Evolutionary conservation across 106 monocot species (phyloP).

Genomic region (Dendrobium chrysotoxum): DNA sequence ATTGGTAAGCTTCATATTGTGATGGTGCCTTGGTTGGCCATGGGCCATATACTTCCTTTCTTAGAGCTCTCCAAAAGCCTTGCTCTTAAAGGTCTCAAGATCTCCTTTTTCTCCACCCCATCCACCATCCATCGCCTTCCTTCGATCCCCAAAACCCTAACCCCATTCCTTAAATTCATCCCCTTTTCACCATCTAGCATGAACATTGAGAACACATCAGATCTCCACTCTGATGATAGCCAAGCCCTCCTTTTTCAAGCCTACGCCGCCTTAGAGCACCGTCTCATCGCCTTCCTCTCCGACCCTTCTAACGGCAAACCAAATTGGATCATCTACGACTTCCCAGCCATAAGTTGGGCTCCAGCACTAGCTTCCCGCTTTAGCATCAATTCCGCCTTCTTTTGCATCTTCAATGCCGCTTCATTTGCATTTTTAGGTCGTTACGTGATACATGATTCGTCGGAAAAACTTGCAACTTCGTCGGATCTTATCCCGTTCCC

Average conservation of each 20-base stretch:
- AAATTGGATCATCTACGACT: not conserved
- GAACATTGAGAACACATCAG: not conserved
- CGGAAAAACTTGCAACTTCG: too few relatives aligned
- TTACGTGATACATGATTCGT: too few relatives aligned
- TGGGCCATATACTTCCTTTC: conserved; percentile 18
- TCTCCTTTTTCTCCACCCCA: conserved; percentile 17
- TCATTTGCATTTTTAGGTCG: conserved; percentile 1
- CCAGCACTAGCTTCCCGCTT: too few relatives aligned
- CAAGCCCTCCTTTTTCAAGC: too few relatives aligned
- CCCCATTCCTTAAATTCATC: not conserved
- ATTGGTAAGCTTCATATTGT: conserved; percentile 7
- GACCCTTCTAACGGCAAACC: too few relatives aligned
- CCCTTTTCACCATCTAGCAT: not conserved
- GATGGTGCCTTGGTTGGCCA: conserved; percentile 15
- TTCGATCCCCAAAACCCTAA: not conserved
- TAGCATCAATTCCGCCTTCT: conserved; percentile 3
- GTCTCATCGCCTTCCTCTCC: too few relatives aligned
- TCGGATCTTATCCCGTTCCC: too few relatives aligned
- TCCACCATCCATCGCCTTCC: conserved; percentile 12
- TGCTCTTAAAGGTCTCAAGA: not conserved
- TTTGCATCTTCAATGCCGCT: conserved; percentile 22
- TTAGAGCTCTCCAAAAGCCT: conserved; percentile 21
- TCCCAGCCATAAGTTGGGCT: conserved; percentile 5
- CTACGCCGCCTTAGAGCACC: too few relatives aligned
- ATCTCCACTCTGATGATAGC: too few relatives aligned